Conservation (phyloP, 73 alveolate genomes). For the Paramecium tetraurelia region DNA sequence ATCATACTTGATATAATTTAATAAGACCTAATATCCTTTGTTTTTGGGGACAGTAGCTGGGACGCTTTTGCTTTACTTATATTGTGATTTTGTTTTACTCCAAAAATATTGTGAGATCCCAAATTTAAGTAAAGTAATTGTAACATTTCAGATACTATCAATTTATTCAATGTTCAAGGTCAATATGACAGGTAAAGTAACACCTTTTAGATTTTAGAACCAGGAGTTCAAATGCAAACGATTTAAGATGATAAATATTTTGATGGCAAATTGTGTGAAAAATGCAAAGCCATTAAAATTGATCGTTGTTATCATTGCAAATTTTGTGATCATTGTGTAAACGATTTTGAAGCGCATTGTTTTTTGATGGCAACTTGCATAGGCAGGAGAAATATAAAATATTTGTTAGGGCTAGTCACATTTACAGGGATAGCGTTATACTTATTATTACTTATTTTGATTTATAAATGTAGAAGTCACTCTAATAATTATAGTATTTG, state of each 20-base stretch:
- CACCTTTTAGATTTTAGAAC: background rate
- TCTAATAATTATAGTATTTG: background rate
- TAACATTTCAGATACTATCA: background rate
- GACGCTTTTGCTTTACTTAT: background rate
- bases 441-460: background rate
- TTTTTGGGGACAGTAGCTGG: conserved; percentile 19
- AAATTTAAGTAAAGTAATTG: background rate
- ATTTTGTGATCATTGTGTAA: conserved; percentile 93
- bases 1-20: no score
- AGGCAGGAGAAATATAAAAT: conserved; percentile 49
- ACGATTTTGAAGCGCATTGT: conserved; percentile 86
- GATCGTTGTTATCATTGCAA: background rate
- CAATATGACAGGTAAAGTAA: background rate
- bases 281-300: background rate
- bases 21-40: background rate
- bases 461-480: background rate
- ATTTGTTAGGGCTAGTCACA: background rate
- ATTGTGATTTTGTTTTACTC: background rate
- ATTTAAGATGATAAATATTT: background rate
- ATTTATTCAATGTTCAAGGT: background rate
- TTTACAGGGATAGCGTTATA: conserved; percentile 22
- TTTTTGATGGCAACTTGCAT: conserved; percentile 53
- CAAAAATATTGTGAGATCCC: background rate
- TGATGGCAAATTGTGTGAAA: background rate
- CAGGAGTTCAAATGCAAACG: background rate